Evolutionary conservation across 2,329 filamentous ascomycete species (phyloP).

Genomic region (Trichoderma sp.): DNA sequence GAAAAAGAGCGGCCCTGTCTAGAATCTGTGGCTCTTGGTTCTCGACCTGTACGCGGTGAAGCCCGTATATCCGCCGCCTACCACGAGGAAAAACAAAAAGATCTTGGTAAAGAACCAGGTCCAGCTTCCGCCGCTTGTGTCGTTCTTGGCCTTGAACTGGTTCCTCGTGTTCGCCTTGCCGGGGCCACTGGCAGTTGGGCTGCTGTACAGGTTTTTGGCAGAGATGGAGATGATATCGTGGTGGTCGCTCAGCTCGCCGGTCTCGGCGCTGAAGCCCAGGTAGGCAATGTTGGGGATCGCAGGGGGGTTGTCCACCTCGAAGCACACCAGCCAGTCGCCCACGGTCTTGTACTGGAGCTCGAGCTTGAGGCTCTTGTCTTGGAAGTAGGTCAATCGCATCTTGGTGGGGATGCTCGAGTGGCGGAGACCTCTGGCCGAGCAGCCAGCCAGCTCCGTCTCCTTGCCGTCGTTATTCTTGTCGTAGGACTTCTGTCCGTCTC

Average conservation of each 20-base stretch:
- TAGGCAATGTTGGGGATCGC: slow-evolving; percentile 77
- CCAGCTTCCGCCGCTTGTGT: slow-evolving; percentile 50
- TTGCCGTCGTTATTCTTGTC: slow-evolving; percentile 96
- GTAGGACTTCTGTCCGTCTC: slow-evolving; percentile 84
- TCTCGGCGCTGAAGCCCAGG: slow-evolving; percentile 81
- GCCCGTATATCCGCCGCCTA: slow-evolving; percentile 77
- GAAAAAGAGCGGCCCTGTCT: slow-evolving; percentile 21
- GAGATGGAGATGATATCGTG: slow-evolving; percentile 90
- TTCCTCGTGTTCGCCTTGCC: slow-evolving; percentile 37
- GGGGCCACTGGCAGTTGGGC: slow-evolving; percentile 48
- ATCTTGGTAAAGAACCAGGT: slow-evolving; percentile 74
- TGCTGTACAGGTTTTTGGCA: slow-evolving; percentile 83
- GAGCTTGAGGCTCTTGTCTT: slow-evolving; percentile 86
- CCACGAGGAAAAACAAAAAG: slow-evolving; percentile 67
- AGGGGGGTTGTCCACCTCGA: slow-evolving; percentile 67
- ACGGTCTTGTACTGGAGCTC: slow-evolving; percentile 94
- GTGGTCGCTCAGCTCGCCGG: slow-evolving; percentile 94
- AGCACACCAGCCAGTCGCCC: slow-evolving; percentile 86
- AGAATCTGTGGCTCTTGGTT: slow-evolving; percentile 59
- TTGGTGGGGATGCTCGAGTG: slow-evolving; percentile 78
- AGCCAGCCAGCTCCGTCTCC: slow-evolving; percentile 86
- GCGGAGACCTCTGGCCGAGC: slow-evolving; percentile 88
- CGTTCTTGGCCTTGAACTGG: slow-evolving; percentile 30
- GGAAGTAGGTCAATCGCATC: slow-evolving; percentile 89
- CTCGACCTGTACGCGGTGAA: slow-evolving; percentile 78